These are phyloP conservation scores for Cryphonectria parasitica DNA, from an alignment of 2,329 filamentous ascomycete species.

Conservation along the genomic window DNA sequence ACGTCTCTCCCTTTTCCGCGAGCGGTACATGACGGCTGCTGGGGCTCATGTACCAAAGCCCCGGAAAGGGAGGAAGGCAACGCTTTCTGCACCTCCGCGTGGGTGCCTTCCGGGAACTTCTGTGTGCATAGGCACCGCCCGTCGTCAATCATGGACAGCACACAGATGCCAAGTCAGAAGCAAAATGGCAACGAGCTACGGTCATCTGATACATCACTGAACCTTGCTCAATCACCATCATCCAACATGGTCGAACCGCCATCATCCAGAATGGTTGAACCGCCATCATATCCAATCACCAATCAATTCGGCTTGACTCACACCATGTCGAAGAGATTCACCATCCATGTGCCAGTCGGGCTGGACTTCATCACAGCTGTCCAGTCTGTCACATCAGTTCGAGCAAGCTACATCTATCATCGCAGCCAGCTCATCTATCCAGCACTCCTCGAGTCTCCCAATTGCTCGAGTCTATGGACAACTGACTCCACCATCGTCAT, in stretches of 20 bases:
- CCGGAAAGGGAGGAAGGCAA: constrained; percentile 19
- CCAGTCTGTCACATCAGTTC: too few species aligned
- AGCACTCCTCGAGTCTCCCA: too few species aligned
- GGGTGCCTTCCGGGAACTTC: constrained; percentile 25
- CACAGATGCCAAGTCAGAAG: constrained; percentile 23
- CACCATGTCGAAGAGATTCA: not conserved
- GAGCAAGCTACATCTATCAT: too few species aligned
- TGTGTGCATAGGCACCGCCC: constrained; percentile 15
- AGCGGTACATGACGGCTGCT: constrained; percentile 15
- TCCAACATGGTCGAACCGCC: not conserved
- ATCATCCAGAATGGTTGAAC: not conserved
- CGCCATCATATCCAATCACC: not conserved
- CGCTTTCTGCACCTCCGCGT: constrained; percentile 26
- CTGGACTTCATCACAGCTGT: too few species aligned
- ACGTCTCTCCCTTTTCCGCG: constrained; percentile 19
- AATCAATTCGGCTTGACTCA: not conserved
- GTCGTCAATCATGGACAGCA: constrained; percentile 2
- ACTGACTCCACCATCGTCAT: too few species aligned
- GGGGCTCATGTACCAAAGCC: constrained; percentile 16
- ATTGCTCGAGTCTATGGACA: too few species aligned
- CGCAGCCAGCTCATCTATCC: too few species aligned
- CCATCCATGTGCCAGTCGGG: not conserved
- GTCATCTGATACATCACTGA: not conserved
- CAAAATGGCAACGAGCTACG: not conserved
- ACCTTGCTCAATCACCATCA: not conserved